These are phyloP conservation scores for Stemphylium beticola DNA, from an alignment of 2,329 filamentous ascomycete species.

Conservation along the genomic window DNA sequence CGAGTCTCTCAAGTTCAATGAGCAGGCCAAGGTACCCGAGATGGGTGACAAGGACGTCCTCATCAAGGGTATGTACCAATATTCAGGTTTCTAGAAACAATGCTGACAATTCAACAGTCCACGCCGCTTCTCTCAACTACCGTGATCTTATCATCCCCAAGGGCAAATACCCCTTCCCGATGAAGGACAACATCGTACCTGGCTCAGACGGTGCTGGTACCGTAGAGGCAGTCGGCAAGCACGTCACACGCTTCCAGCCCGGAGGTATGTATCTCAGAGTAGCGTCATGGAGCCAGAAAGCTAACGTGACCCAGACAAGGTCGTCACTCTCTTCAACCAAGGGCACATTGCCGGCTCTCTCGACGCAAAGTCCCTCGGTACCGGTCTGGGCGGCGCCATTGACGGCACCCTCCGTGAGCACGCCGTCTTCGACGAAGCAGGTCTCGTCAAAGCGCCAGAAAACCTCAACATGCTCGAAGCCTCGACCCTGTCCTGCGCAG, in stretches of 20 bases:
- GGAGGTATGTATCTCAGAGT: slow-evolving; percentile 44
- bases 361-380: slow-evolving; percentile 47
- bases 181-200: slow-evolving; percentile 51
- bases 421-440: slow-evolving; percentile 69
- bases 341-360: slow-evolving; percentile 60
- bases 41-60: slow-evolving; percentile 74
- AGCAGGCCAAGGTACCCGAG: slow-evolving; percentile 61
- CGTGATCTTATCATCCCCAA: slow-evolving; percentile 57
- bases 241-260: slow-evolving; percentile 62
- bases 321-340: slow-evolving; percentile 69
- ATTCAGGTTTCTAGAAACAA: not conserved
- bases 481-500: slow-evolving; percentile 55
- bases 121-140: slow-evolving; percentile 57
- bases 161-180: slow-evolving; percentile 55
- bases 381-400: slow-evolving; percentile 70
- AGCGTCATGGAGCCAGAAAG: not conserved
- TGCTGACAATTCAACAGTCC: slow-evolving; percentile 44
- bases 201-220: slow-evolving; percentile 61
- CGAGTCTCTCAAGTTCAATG: slow-evolving; percentile 64
- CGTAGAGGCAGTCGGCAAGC: slow-evolving; percentile 60
- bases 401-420: slow-evolving; percentile 74
- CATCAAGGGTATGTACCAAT: slow-evolving; percentile 60
- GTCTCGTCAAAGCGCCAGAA: slow-evolving; percentile 69
- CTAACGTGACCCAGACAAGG: slow-evolving; percentile 54
- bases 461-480: slow-evolving; percentile 58